Base-by-base conservation (phyloP, 495 filamentous ascomycete species). In the Tuber melanosporum region DNA sequence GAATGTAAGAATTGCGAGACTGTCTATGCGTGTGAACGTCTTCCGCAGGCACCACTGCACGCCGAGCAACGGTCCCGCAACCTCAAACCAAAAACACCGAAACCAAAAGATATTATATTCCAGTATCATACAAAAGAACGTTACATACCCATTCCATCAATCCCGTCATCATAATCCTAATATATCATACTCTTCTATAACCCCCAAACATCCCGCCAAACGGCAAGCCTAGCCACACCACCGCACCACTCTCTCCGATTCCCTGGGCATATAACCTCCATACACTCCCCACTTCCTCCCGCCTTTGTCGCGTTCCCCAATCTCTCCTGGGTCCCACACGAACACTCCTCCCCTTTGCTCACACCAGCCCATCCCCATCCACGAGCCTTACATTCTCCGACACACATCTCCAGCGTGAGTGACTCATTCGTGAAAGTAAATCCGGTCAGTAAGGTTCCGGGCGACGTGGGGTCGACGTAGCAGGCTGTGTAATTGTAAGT, bases 321-420 rank as follows among this genome's bases (percentile, higher is more conserved):
- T 17, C 62, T 46, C 1, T 85, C 42, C 8, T 52, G 9, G 42
- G 81, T 82, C 4, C 79, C 83, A 44, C 86, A 87, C 72, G 82
- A 86, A 74, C 85, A 85, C 77, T 86, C 81, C 0, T 71, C 43
- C 2, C 78, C 69, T 36, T 80, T 78, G 45, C 80, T 81, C 39
- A 80, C 74, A 3, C 81, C 81, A 0, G 81, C 81, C 32, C 69
- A 70, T n/a, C n/a, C 42, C 41, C 66, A 82, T 19, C 36, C 49
- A 32, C 44, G 66, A 1, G 12, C 42, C 22, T 72, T 22, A 20
- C 81, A 83, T 4, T 52, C 46, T 4, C 57, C 73, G 7, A 80
- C 72, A 43, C 81, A 83, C 15, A 70, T 41, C 9, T 74, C 73
- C 0, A 74, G 44, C 5, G 81, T 83, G 26, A 83, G 74, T 2